phyloP scores from a whole-genome alignment of 768 basidiomycete species.

The Leucogyrophana mollusca region DNA sequence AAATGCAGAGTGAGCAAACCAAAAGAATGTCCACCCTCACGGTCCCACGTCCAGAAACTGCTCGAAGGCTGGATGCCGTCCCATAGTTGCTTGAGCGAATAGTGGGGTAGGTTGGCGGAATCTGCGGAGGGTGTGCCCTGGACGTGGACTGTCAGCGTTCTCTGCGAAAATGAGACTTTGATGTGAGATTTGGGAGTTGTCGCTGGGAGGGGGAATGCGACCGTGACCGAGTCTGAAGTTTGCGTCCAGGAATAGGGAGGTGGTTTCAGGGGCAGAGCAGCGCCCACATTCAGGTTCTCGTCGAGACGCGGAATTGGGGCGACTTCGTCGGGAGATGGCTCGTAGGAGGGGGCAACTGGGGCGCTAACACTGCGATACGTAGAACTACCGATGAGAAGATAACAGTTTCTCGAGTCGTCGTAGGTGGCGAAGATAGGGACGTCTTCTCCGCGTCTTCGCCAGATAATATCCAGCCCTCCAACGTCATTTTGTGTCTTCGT shows the following conservation, averaged over 20 bases:
- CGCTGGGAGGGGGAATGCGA: conserved; percentile 83
- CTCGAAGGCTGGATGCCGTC: conserved; percentile 70
- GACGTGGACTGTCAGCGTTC: conserved; percentile 66
- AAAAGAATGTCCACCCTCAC: conserved; percentile 63
- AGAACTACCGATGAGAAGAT: conserved; percentile 60
- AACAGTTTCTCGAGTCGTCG: conserved; percentile 40
- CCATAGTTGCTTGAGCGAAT: conserved; percentile 71
- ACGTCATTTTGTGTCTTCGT: conserved; percentile 28
- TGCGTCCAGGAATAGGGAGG: conserved; percentile 95
- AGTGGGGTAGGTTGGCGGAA: conserved; percentile 49
- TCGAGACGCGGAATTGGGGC: conserved; percentile 64
- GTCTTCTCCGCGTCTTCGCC: conserved; percentile 68
- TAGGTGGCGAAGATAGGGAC: conserved; percentile 64
- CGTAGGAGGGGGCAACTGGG: conserved; percentile 37
- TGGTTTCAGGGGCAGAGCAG: conserved; percentile 44
- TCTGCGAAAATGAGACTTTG: conserved; percentile 61
- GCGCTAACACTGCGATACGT: conserved; percentile 45
- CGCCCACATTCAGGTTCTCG: conserved; percentile 50
- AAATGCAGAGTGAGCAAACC: conserved; percentile 81
- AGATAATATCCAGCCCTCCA: conserved; percentile 51
- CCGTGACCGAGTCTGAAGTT: conserved; percentile 74
- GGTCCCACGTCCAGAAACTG: conserved; percentile 95
- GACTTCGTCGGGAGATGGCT: conserved; percentile 64
- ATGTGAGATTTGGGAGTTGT: conserved; percentile 62
- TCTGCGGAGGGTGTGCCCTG: conserved; percentile 30